Conservation (phyloP, 352 stramenopile genomes). For the Globisporangium acanthophoron region DNA sequence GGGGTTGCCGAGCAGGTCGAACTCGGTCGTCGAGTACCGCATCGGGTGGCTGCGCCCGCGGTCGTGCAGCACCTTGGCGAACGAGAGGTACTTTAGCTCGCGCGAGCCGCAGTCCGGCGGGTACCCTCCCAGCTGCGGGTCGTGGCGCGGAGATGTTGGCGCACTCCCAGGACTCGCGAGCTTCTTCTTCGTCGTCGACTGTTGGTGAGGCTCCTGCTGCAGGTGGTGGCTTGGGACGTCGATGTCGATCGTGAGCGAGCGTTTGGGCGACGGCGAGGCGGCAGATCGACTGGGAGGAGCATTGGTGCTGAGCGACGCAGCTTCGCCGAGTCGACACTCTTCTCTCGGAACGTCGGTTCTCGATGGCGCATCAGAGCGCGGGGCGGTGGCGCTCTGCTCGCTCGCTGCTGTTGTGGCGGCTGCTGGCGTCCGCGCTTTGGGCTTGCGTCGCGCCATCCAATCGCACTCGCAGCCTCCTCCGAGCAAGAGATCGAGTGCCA, state of each 20-base stretch:
- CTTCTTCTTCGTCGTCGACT: not conserved
- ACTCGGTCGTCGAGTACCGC: conserved; percentile 52
- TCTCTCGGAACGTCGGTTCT: not conserved
- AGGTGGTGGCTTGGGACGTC: not conserved
- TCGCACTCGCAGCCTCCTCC: not conserved
- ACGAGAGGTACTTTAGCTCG: conserved; percentile 74
- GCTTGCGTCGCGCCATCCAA: conserved; percentile 2
- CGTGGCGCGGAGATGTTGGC: conserved; percentile 33
- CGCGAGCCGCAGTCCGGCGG: conserved; percentile 69
- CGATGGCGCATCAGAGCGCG: not conserved
- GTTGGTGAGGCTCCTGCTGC: not conserved
- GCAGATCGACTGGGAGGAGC: not conserved
- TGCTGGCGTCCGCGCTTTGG: not conserved
- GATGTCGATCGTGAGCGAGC: conserved; percentile 5
- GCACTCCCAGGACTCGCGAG: not conserved
- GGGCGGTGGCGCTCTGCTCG: not conserved
- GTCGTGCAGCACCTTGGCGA: conserved; percentile 68
- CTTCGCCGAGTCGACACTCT: conserved; percentile 4
- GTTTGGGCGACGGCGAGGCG: not conserved
- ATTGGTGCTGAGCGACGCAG: not conserved
- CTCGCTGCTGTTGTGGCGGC: not conserved
- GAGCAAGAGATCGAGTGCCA: not conserved
- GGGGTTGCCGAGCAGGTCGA: conserved; percentile 49
- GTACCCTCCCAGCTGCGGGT: conserved; percentile 66
- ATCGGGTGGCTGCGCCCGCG: conserved; percentile 69